Evolutionary conservation across 1,284 basidiomycete genomes (phyloP).

Genomic region (Sphaerobolus stellatus): DNA sequence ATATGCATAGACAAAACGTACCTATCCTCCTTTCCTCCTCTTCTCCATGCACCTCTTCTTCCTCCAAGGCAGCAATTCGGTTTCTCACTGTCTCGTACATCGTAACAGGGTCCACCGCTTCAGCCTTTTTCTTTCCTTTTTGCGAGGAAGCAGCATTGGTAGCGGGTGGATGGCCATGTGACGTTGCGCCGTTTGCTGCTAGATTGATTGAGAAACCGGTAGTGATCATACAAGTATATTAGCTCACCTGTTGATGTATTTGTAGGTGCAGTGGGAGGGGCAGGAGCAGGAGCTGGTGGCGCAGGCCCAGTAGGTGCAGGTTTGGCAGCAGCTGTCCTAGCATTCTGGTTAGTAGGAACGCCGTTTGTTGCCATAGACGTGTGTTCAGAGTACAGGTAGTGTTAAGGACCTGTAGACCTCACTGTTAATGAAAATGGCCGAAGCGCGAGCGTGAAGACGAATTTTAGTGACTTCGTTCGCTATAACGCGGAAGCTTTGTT

Average conservation of each 20-base stretch:
- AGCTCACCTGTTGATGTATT: conserved; percentile 43
- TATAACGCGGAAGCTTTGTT: conserved; percentile 1
- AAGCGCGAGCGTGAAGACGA: background rate
- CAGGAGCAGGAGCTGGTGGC: conserved; percentile 51
- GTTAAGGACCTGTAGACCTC: background rate
- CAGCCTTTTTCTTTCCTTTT: conserved; percentile 49
- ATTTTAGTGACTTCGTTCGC: conserved; percentile 3
- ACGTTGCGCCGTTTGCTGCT: conserved; percentile 3
- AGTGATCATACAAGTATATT: conserved; percentile 28
- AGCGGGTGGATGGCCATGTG: conserved; percentile 19
- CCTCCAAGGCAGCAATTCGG: conserved; percentile 79
- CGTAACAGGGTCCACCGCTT: conserved; percentile 70
- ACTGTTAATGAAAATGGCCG: background rate
- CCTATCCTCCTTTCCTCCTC: conserved; percentile 76
- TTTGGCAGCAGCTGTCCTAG: conserved; percentile 21
- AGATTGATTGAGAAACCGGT: conserved; percentile 44
- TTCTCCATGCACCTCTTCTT: conserved; percentile 78
- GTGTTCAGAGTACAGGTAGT: background rate
- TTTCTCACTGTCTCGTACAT: conserved; percentile 85
- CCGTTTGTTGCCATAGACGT: conserved; percentile 13
- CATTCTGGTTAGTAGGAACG: conserved; percentile 10
- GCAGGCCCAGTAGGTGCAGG: conserved; percentile 58
- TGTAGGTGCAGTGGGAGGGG: conserved; percentile 56
- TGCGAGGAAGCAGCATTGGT: conserved; percentile 32
- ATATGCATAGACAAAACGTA: conserved; percentile 37